A percentile compares a stretch with the other conserved stretches of the same genome.
These are phyloP conservation scores for Porodaedalea pini DNA, from an alignment of 1,284 basidiomycete species.

Conservation along the genomic window DNA sequence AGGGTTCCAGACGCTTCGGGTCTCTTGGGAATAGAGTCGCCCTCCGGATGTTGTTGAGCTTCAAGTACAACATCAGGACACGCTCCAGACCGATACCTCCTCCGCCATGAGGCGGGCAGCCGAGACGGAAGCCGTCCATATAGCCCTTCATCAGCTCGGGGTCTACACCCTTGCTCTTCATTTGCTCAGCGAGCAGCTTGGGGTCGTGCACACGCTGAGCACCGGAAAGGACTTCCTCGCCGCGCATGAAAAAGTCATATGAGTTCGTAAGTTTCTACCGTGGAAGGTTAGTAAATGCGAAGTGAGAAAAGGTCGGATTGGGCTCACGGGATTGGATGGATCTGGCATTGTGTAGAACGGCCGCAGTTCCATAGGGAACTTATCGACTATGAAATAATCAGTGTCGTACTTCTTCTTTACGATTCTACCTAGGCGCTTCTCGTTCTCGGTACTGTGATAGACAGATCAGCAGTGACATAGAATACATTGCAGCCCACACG, in stretches of 20 bases:
- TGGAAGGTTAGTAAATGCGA: conserved; percentile 15
- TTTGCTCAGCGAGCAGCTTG: conserved; percentile 75
- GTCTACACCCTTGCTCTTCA: conserved; percentile 79
- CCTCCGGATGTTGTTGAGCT: conserved; percentile 92
- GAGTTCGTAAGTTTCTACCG: conserved; percentile 87
- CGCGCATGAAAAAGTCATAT: conserved; percentile 99
- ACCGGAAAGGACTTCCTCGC: conserved; percentile 96
- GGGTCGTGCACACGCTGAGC: conserved; percentile 97
- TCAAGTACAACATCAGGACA: conserved; percentile 93
- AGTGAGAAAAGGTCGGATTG: background rate
- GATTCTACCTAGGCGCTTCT: conserved; percentile 86
- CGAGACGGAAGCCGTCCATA: conserved; percentile 91
- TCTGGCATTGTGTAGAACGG: conserved; percentile 99
- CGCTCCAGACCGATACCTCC: conserved; percentile 90
- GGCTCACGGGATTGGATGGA: conserved; percentile 74
- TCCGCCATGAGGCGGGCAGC: conserved; percentile 86
- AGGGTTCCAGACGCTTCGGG: conserved; percentile 79
- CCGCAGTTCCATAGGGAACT: conserved; percentile 89
- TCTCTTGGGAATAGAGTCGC: conserved; percentile 95
- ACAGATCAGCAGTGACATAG: conserved; percentile 6
- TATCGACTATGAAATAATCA: conserved; percentile 98
- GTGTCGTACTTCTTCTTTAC: conserved; percentile 92
- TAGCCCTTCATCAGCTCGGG: conserved; percentile 88
- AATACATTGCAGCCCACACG: conserved; percentile 26
- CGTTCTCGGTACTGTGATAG: conserved; percentile 77